Base-by-base conservation (phyloP, 768 basidiomycete species). In the Lentinula raphanica region DNA sequence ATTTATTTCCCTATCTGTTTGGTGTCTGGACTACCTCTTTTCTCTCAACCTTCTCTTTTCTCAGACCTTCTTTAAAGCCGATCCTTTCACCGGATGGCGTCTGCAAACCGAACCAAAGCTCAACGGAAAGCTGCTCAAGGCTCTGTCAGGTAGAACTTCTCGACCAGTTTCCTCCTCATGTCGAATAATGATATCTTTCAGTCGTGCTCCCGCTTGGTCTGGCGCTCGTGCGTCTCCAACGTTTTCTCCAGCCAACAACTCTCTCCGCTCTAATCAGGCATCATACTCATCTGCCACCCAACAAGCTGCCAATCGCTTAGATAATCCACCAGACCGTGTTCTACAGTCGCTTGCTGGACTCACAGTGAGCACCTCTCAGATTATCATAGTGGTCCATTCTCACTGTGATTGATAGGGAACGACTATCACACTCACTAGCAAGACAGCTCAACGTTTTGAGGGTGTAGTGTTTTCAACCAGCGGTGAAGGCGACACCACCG, bases 381-480 rank as follows among this genome's bases (percentile, higher is more conserved):
- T 39, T 50, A 8, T 12, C 38, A 6, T 60, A 58, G 49, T 54
- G 58, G 59, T 27, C 17, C 17, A 46, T 19, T 39, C 39, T 49
- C 53, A 58, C 9, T 51, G 44, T 29, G 17, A 62, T 49, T 28
- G 64, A 35, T 21, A 88, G 90, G 90, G 91, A 39, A 90, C 87
- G 5, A 90, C 87, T 36, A 78, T 93, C 65, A 88, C 89, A n/a
- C 78, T 93, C 59, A 68, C 71, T 23, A 88, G 87, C 45, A 90
- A 89, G 79, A 79, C 85, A 13, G 74, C 77, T 32, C 78, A 83
- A 64, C 88, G 88, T 62, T 87, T 84, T 69, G 88, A 92, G 68
- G 91, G 90, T 57, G 83, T 83, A 62, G 75, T 93, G 58, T 73
- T 65, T 13, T 84, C 83, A 25, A 86, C 87, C 39, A 69, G 68